Percentiles rank a stretch among this genome's conserved stretches.
Conservation (phyloP, 2,329 filamentous ascomycete genomes). For the Drechmeria coniospora region DNA sequence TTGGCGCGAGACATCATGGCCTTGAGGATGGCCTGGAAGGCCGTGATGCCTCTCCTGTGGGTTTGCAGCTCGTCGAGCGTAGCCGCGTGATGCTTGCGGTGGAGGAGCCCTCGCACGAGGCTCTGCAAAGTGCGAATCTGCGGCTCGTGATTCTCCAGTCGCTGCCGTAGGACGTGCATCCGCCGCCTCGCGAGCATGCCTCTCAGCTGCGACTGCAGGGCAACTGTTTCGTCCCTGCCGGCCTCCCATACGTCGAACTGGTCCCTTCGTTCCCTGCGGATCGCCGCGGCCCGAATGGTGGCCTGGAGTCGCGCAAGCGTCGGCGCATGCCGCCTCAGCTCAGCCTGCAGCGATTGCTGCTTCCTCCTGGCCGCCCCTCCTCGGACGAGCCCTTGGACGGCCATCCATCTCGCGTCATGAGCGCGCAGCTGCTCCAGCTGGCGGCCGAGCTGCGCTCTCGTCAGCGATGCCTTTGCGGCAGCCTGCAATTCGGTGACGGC, state of each 20-base stretch:
- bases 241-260: slow-evolving; percentile 31
- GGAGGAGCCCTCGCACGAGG: slow-evolving; percentile 47
- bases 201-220: slow-evolving; percentile 43
- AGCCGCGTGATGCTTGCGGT: slow-evolving; percentile 42
- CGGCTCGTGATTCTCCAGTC: slow-evolving; percentile 41
- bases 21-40: slow-evolving; percentile 61
- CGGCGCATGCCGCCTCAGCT: slow-evolving; percentile 28
- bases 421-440: slow-evolving; percentile 35
- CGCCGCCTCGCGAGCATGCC: slow-evolving; percentile 43
- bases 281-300: slow-evolving; percentile 37
- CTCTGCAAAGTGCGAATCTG: slow-evolving; percentile 51
- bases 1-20: slow-evolving; percentile 65
- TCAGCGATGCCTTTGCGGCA: slow-evolving; percentile 46
- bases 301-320: slow-evolving; percentile 34
- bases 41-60: slow-evolving; percentile 48
- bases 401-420: slow-evolving; percentile 33
- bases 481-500: slow-evolving; percentile 47
- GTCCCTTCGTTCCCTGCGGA: slow-evolving; percentile 32
- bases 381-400: slow-evolving; percentile 24
- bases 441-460: slow-evolving; percentile 34
- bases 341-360: slow-evolving; percentile 27
- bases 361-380: slow-evolving; percentile 32
- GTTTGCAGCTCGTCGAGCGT: slow-evolving; percentile 57
- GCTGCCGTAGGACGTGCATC: slow-evolving; percentile 31
- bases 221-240: slow-evolving; percentile 28